phyloP scores from a whole-genome alignment of 2,329 filamentous ascomycete genomes.

The Epichloe aotearoae region DNA sequence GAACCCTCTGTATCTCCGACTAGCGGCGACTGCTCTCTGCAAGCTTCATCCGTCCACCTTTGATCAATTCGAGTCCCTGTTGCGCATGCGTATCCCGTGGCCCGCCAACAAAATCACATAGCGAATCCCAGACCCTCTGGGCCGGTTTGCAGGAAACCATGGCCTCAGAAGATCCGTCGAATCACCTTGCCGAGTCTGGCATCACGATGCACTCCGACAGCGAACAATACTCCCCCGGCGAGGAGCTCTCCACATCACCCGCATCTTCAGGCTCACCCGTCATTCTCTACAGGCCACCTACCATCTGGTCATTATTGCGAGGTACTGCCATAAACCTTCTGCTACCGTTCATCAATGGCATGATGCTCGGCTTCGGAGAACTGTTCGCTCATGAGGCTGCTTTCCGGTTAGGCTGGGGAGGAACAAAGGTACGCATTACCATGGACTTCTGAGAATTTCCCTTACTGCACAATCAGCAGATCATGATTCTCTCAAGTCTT shows the following conservation, averaged over 20 bases:
- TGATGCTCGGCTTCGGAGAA: slow-evolving; percentile 97
- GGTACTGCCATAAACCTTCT: slow-evolving; percentile 93
- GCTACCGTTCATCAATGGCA: slow-evolving; percentile 87
- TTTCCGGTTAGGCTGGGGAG: slow-evolving; percentile 83
- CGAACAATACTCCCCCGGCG: slow-evolving; percentile 60
- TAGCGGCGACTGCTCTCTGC: background rate
- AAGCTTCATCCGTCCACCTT: background rate
- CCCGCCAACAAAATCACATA: background rate
- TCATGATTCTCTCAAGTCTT: background rate
- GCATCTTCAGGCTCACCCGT: slow-evolving; percentile 53
- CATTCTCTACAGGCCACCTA: slow-evolving; percentile 81
- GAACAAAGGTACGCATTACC: slow-evolving; percentile 58
- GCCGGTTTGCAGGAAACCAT: slow-evolving; percentile 22
- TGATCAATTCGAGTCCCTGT: background rate
- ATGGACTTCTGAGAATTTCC: background rate
- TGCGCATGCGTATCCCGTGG: background rate
- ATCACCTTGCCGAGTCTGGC: slow-evolving; percentile 56
- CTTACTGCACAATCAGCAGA: background rate
- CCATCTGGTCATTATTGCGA: slow-evolving; percentile 70
- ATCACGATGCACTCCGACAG: slow-evolving; percentile 72
- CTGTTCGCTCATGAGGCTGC: slow-evolving; percentile 92
- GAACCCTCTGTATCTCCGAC: background rate
- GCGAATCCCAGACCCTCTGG: background rate
- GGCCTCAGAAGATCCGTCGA: slow-evolving; percentile 35
- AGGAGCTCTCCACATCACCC: slow-evolving; percentile 47